Percentiles rank a stretch among this genome's conserved stretches.
Conservation (phyloP, 139 green algal genomes). For the Chlorella sp. region DNA sequence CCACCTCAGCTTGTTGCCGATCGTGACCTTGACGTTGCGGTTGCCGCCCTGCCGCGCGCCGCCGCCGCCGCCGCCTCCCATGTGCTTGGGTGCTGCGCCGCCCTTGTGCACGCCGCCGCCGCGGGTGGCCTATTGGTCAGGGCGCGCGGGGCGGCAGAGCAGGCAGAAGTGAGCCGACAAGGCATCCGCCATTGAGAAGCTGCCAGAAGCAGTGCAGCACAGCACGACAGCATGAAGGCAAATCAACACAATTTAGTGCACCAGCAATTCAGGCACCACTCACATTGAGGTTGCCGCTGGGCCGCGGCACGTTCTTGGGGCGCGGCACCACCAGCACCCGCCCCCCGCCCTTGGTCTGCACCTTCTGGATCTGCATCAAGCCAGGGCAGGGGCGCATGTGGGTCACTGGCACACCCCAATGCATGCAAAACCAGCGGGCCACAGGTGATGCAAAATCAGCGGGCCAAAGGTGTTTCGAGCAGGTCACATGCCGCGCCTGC, state of each 20-base stretch:
- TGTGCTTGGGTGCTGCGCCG: conserved; percentile 20
- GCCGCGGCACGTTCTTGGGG: conserved; percentile 13
- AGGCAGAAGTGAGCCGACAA: not conserved
- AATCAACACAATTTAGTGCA: too few relatives aligned
- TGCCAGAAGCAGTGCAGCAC: not conserved
- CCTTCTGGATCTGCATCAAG: conserved; percentile 21
- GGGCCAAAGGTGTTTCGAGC: too few relatives aligned
- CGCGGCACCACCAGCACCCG: conserved; percentile 29
- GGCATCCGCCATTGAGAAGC: too few relatives aligned
- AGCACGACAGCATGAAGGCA: too few relatives aligned
- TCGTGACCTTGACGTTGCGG: conserved; percentile 37
- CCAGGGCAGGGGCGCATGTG: too few relatives aligned
- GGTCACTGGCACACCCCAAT: too few relatives aligned
- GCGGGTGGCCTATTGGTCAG: not conserved
- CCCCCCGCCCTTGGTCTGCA: conserved; percentile 24
- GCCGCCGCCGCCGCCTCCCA: not conserved
- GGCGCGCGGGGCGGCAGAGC: too few relatives aligned
- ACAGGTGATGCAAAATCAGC: too few relatives aligned
- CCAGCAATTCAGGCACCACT: too few relatives aligned
- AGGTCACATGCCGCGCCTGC: too few relatives aligned
- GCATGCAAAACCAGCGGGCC: too few relatives aligned
- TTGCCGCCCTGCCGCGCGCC: not conserved
- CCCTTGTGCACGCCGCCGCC: conserved; percentile 34
- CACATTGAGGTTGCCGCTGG: not conserved
- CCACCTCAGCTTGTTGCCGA: conserved; percentile 35